Conservation (phyloP, 2,329 filamentous ascomycete genomes). For the Xylariaceae sp. region DNA sequence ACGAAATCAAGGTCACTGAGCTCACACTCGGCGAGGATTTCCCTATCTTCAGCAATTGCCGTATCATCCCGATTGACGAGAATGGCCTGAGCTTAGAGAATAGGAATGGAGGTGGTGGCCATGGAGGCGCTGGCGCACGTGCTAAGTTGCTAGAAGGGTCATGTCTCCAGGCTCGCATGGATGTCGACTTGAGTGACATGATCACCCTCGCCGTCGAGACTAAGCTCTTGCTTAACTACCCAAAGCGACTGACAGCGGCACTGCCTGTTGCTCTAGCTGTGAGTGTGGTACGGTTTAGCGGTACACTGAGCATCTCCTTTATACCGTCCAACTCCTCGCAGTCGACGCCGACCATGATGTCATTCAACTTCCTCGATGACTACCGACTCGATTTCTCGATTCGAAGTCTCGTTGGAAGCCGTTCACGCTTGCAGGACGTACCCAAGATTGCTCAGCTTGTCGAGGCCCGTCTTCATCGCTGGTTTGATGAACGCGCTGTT, state of each 20-base stretch:
- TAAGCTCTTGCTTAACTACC: slow-evolving; percentile 89
- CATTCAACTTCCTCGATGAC: slow-evolving; percentile 89
- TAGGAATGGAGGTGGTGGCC: slow-evolving; percentile 32
- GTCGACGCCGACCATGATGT: slow-evolving; percentile 77
- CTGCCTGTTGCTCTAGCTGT: slow-evolving; percentile 89
- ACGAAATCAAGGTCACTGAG: slow-evolving; percentile 90
- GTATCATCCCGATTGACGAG: slow-evolving; percentile 86
- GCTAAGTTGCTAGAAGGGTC: slow-evolving; percentile 57
- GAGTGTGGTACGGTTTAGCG: slow-evolving; percentile 88
- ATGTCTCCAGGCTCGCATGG: slow-evolving; percentile 87
- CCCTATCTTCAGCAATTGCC: slow-evolving; percentile 96
- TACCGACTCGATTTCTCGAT: slow-evolving; percentile 81
- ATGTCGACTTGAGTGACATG: slow-evolving; percentile 93
- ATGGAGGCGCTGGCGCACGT: slow-evolving; percentile 42
- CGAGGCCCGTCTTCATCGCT: slow-evolving; percentile 72
- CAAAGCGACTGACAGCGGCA: slow-evolving; percentile 80
- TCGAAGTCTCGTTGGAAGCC: slow-evolving; percentile 70
- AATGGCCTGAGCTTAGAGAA: slow-evolving; percentile 58
- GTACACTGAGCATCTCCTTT: slow-evolving; percentile 88
- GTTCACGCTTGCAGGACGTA: slow-evolving; percentile 76
- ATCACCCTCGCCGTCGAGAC: slow-evolving; percentile 94
- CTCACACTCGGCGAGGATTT: slow-evolving; percentile 94
- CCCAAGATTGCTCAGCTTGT: slow-evolving; percentile 84
- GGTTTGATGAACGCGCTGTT: slow-evolving; percentile 83
- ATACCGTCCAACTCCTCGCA: slow-evolving; percentile 69